Base-by-base conservation (phyloP, 805 yeast species). In the Wickerhamomyces tratensis region DNA sequence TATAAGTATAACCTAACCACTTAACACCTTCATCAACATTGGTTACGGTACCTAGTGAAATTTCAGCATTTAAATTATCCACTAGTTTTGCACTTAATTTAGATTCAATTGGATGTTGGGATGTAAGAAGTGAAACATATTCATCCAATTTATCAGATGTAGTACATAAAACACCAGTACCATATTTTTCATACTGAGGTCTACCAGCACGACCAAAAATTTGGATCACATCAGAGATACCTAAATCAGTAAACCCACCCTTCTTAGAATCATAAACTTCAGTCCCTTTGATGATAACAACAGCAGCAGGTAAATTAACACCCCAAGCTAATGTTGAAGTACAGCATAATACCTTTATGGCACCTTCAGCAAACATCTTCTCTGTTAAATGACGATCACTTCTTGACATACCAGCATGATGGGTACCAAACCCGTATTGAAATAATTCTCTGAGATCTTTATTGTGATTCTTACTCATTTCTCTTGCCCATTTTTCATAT, bases 281-380 rank as follows among this genome's bases (percentile, higher is more conserved):
- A 0, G 99, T 93, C 0, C 99, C 99, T 55, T 93, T 93, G 31
- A 93, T 79, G 48, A 93, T 86, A 20, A 93, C 99, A 36, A 88
- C 96, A 2, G 96, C 97, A 7, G 98, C 98, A 2, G 99, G 98
- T 45, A 93, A 68, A 57, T 93, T 93, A 15, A 93, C 98, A 74
- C 99, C 99, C 99, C 99, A 93, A 0, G 99, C 99, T 45, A 93
- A 74, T 0, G 99, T 93, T 0, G 98, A 95, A 3, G 99, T 93
- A 72, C 96, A 88, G 54, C 95, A 84, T 14, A 93, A 65, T 0
- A 93, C 98, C 46, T 82, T 85, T 48, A 93, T 82, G 0, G 88
- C 84, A 36, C 98, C 98, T 30, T 71, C 67, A 30, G 80, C 69
- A 58, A 93, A 93, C 82, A 91, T 75, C 56, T 80, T 82, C 54